phyloP scores from a whole-genome alignment of 805 yeast species.

The Grigorovia transvaalensis region DNA sequence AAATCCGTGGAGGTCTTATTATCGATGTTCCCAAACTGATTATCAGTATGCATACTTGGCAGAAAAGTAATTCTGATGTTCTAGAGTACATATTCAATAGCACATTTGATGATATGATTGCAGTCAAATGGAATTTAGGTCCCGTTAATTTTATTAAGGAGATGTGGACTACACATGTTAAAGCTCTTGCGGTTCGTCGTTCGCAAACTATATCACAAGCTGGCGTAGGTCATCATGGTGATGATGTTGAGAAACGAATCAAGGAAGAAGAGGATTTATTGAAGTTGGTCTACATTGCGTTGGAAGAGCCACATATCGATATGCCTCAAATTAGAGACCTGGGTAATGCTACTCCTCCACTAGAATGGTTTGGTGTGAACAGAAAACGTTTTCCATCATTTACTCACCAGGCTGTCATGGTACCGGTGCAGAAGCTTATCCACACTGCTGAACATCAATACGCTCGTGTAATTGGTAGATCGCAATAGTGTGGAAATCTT shows the following conservation, averaged over 20 bases:
- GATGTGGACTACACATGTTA: constrained; percentile 81
- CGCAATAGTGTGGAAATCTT: constrained; percentile 10
- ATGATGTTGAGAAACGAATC: constrained; percentile 32
- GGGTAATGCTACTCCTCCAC: constrained; percentile 95
- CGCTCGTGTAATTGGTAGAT: constrained; percentile 33
- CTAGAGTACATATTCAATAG: constrained; percentile 63
- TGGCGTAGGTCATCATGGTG: constrained; percentile 14
- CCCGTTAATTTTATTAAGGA: constrained; percentile 82
- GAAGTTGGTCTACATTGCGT: constrained; percentile 42
- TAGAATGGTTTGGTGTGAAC: constrained; percentile 96
- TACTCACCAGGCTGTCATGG: constrained; percentile 71
- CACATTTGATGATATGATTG: constrained; percentile 80
- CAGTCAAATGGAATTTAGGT: constrained; percentile 89
- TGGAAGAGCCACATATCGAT: constrained; percentile 70
- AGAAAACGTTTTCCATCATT: constrained; percentile 76
- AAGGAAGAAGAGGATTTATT: constrained; percentile 32
- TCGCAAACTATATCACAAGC: constrained; percentile 28
- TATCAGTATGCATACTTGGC: constrained; percentile 69
- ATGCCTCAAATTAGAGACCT: constrained; percentile 84
- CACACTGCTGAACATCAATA: constrained; percentile 48
- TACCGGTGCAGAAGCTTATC: constrained; percentile 62
- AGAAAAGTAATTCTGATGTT: constrained; percentile 38
- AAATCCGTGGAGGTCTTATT: constrained; percentile 70
- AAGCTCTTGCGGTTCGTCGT: constrained; percentile 56
- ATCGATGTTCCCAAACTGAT: constrained; percentile 68